Evolutionary conservation across 2,329 filamentous ascomycete genomes (phyloP), one percentile per base, ranked within the genome.

Genomic region (Stagonosporopsis cucurbitacearum): DNA sequence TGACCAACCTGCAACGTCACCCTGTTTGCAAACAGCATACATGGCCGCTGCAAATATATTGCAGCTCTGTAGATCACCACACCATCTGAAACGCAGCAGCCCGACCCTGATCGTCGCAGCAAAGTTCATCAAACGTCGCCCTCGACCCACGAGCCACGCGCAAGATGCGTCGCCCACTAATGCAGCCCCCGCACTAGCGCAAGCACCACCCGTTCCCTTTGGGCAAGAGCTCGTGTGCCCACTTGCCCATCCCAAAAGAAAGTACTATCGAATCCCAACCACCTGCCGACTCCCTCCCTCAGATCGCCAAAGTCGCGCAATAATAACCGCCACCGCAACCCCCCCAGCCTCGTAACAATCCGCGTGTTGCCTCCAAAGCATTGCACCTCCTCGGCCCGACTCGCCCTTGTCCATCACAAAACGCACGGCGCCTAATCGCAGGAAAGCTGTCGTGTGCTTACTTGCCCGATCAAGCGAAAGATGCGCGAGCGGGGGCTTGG

Each of bases 401-500:
- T 28, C 20, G 11, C 19, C 15, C 13, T n/a, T 32, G 33, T 23
- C 39, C 25, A 5, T 39, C 12, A 15, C 37, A 35, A 11, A 25
- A 43, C n/a, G 13, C 2, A 26, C 46, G 20, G 28, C 39, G 22
- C 12, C 17, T 25, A 25, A 17, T 35, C 12, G 9, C 4, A 22
- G 23, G 28, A 36, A 36, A 12, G 19, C 11, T 28, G 47, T 50
- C 47, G 47, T 28, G 30, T 50, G 28, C 39, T 9, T 32, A 50
- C 47, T 23, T 50, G 30, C 39, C 39, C 22, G 8, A 43, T 35
- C 11, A 28, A 50, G 39, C 23, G 11, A 28, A 19, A 7, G 17
- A n/a, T 19, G 17, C 17, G 4, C 5, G 4, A 23, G 20, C 6
- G 17, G 11, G 28, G n/a, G 25, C 35, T 39, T 48, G 33, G 45